These are phyloP conservation scores for Batrachochytrium dendrobatidis DNA, from an alignment of 371 early-diverging fungal species.

Conservation along the genomic window DNA sequence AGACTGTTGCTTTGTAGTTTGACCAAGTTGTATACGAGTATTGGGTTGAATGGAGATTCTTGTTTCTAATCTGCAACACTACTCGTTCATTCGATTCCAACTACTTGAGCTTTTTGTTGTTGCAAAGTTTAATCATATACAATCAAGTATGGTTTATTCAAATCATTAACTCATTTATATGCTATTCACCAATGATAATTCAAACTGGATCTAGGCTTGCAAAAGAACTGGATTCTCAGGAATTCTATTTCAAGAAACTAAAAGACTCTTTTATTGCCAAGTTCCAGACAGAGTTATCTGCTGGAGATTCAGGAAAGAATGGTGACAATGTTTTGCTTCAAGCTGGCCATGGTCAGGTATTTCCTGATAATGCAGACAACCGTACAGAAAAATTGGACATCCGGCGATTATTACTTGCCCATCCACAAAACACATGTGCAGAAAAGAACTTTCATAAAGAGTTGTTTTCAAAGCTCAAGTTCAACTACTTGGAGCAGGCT, in stretches of 20 bases:
- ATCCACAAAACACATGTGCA: conserved; percentile 29
- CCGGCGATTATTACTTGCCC: conserved; percentile 20
- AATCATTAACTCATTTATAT: too few species aligned
- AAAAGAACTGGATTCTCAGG: conserved; percentile 3
- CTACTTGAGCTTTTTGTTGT: too few species aligned
- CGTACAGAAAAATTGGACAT: conserved; percentile 29
- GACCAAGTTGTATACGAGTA: too few species aligned
- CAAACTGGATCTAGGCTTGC: too few species aligned
- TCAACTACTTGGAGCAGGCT: conserved; percentile 48
- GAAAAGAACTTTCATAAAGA: conserved; percentile 35
- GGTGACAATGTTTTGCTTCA: not conserved
- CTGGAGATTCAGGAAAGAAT: not conserved
- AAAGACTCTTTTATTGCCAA: conserved; percentile 5
- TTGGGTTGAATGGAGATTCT: too few species aligned
- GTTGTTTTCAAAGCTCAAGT: conserved; percentile 46
- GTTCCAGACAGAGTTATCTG: not conserved
- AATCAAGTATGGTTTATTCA: too few species aligned
- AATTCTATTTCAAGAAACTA: conserved; percentile 6
- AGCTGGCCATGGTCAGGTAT: conserved; percentile 8
- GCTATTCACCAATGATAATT: too few species aligned
- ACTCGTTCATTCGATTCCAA: too few species aligned
- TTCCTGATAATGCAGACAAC: conserved; percentile 24
- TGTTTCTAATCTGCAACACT: too few species aligned
- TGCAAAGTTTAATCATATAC: too few species aligned
- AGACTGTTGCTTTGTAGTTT: too few species aligned